Evolutionary conservation across 306 rosid species (phyloP), one percentile per base, ranked within the genome.

Genomic region (Quercus cerris): DNA sequence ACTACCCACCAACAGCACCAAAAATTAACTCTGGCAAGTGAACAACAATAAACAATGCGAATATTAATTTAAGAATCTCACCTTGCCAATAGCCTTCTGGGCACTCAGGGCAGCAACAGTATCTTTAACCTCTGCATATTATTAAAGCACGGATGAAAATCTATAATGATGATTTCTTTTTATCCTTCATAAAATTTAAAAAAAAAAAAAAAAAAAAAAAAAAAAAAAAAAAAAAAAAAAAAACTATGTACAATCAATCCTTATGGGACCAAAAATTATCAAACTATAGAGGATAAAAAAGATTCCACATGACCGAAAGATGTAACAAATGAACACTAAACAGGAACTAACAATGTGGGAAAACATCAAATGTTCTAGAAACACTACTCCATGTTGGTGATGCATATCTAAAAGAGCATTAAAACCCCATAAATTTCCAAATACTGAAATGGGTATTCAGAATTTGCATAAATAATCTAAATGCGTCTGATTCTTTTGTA

Each of bases 41-140:
- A 2, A 8, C 8, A 7, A 38, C 46, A 38, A 33, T 33, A 33
- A 33, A 11, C 38, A 18, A 57, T 15, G 35, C 54, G 6, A 66
- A 55, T 30, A 4, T 6, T 5, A 15, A 49, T 54, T 59, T 14
- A 70, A 76, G 20, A 69, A 82, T 74, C 77, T 83, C 56, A 94
- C 97, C 97, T 89, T 92, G n/a, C 81, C 66, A 76, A 92, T 88
- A 68, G 90, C 76, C 83, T 91, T 94, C 73, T 86, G 93, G 67
- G 94, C 92, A 80, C 71, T 79, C 87, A 92, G 84, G 73, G 88
- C 58, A 80, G 94, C 31, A 75, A 87, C 87, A 12, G 76, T 22
- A 46, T 87, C 86, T 86, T 88, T 89, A 76, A 94, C 92, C 89
- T 89, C 97, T 94, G 94, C 92, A 87, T 69, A 56, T 78, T 70